These are phyloP conservation scores for Mucor saturninus DNA, from an alignment of 371 early-diverging fungal genomes.

Conservation along the genomic window DNA sequence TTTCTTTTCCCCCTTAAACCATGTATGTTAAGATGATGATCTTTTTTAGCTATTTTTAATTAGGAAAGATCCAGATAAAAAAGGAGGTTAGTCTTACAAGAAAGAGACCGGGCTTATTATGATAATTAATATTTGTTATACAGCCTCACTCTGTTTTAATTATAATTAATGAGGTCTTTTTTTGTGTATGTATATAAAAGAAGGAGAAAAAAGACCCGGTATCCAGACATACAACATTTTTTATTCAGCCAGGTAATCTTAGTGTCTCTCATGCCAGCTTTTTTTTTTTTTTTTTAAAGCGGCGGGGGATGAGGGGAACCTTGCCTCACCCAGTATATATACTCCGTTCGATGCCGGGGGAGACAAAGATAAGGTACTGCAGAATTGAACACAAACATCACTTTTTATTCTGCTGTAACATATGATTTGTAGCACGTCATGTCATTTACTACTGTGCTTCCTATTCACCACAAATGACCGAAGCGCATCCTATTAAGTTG, in stretches of 20 bases:
- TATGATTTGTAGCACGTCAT: conserved; percentile 8
- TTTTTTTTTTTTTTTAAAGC: background rate
- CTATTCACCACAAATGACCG: background rate
- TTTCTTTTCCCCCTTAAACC: too few species aligned
- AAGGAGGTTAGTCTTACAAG: too few species aligned
- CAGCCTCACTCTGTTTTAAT: background rate
- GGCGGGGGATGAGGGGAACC: conserved; percentile 1
- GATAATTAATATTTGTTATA: background rate
- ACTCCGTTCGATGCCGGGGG: background rate
- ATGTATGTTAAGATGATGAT: too few species aligned
- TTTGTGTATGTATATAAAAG: background rate
- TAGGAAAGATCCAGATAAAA: too few species aligned
- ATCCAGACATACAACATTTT: background rate
- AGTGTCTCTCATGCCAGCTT: background rate
- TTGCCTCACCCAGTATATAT: background rate
- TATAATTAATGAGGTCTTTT: background rate
- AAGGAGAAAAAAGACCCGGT: background rate
- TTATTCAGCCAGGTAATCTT: background rate
- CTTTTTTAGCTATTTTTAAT: too few species aligned
- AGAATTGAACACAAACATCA: background rate
- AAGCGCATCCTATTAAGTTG: too few species aligned
- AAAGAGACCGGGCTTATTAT: background rate
- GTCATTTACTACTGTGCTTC: background rate
- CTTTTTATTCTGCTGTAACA: background rate
- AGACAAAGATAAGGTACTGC: conserved; percentile 4